phyloP scores from a whole-genome alignment of 2,329 filamentous ascomycete genomes.

The Trichoderma lentiforme region DNA sequence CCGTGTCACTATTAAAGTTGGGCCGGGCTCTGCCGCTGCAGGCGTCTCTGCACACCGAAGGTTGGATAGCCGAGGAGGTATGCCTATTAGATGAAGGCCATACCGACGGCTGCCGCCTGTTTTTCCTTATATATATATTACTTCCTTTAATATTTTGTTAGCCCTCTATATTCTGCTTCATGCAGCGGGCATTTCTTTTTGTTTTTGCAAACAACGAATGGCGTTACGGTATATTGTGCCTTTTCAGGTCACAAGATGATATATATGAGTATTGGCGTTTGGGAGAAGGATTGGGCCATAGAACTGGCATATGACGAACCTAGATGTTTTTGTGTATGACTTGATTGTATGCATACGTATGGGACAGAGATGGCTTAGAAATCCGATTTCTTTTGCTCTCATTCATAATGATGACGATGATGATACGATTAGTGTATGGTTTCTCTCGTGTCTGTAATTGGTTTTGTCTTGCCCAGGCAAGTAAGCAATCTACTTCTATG shows the following conservation, averaged over 20 bases:
- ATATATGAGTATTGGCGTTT: slow-evolving; percentile 11
- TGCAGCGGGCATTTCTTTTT: background rate
- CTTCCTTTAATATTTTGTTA: background rate
- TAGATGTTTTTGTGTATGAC: slow-evolving; percentile 6
- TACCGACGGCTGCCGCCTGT: background rate
- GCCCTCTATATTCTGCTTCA: background rate
- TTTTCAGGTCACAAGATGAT: background rate
- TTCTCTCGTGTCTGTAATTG: background rate
- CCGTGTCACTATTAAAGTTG: slow-evolving; percentile 39
- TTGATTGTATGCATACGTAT: slow-evolving; percentile 16
- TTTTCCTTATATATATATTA: background rate
- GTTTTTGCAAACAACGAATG: background rate
- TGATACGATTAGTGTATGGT: background rate
- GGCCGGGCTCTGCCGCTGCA: slow-evolving; percentile 22
- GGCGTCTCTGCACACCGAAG: slow-evolving; percentile 26
- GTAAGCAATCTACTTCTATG: background rate
- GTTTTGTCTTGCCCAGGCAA: background rate
- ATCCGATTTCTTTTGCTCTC: background rate
- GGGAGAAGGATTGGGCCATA: background rate
- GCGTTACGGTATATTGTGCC: background rate
- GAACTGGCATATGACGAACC: slow-evolving; percentile 4
- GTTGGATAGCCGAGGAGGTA: slow-evolving; percentile 30
- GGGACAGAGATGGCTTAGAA: background rate
- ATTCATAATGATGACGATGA: background rate
- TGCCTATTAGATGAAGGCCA: slow-evolving; percentile 30